phyloP scores from a whole-genome alignment of 2,329 filamentous ascomycete genomes.

The Colletotrichum musae region DNA sequence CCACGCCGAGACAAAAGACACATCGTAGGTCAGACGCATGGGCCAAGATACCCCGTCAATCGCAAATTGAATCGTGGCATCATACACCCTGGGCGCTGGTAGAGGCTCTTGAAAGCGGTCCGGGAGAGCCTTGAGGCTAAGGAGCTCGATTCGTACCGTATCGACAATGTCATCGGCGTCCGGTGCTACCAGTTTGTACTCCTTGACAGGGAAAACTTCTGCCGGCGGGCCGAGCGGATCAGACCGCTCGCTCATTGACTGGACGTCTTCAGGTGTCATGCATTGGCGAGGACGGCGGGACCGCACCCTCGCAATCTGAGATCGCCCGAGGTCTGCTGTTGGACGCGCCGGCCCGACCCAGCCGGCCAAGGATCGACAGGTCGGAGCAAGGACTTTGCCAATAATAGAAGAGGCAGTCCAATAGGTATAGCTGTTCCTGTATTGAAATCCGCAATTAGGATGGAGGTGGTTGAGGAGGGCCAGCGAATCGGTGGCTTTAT shows the following conservation, averaged over 20 bases:
- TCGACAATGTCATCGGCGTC: constrained; percentile 72
- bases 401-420: constrained; percentile 82
- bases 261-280: constrained; percentile 72
- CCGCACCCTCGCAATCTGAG: constrained; percentile 79
- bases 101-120: constrained; percentile 42
- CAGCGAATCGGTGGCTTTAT: constrained; percentile 75
- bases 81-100: constrained; percentile 64
- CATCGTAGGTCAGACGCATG: constrained; percentile 73
- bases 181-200: constrained; percentile 75
- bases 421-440: constrained; percentile 81
- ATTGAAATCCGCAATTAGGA: constrained; percentile 81
- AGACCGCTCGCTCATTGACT: constrained; percentile 76
- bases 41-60: constrained; percentile 76
- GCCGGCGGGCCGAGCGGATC: constrained; percentile 77
- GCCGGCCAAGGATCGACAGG: constrained; percentile 78
- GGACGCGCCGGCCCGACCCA: constrained; percentile 83
- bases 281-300: constrained; percentile 70
- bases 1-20: constrained; percentile 76
- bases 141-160: constrained; percentile 77
- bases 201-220: constrained; percentile 74
- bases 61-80: constrained; percentile 75
- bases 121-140: constrained; percentile 68
- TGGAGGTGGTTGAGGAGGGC: constrained; percentile 78
- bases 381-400: constrained; percentile 81
- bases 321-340: constrained; percentile 75